Percentiles rank a stretch among this genome's conserved stretches.
These are phyloP conservation scores for Aspergillus fumigatus DNA, from an alignment of 2,329 filamentous ascomycete species.

Conservation along the genomic window DNA sequence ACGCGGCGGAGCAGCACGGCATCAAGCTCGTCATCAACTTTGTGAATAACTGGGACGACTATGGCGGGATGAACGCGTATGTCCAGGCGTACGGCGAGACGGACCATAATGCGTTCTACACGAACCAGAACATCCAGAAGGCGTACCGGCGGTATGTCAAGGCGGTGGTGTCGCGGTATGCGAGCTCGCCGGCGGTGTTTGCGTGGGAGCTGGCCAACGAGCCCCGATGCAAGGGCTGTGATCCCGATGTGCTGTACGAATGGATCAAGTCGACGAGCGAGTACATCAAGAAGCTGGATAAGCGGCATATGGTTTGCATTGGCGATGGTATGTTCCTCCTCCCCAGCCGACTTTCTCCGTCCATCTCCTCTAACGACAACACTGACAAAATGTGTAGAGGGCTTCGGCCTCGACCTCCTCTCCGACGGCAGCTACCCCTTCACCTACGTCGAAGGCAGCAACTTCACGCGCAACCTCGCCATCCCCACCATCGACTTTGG, in stretches of 20 bases:
- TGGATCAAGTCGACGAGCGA: constrained; percentile 56
- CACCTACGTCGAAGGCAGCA: constrained; percentile 46
- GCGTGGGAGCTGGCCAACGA: constrained; percentile 68
- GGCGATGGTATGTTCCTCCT: constrained; percentile 51
- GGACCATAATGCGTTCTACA: constrained; percentile 54
- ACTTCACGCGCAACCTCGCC: constrained; percentile 50
- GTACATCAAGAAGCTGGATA: constrained; percentile 62
- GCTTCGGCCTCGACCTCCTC: constrained; percentile 45
- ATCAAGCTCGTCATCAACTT: constrained; percentile 56
- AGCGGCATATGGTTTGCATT: constrained; percentile 57
- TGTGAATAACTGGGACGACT: constrained; percentile 67
- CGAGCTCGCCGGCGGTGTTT: constrained; percentile 55
- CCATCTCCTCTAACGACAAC: too few relatives aligned
- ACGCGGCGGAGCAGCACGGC: constrained; percentile 54
- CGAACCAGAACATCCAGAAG: constrained; percentile 47
- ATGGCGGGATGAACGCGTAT: constrained; percentile 60
- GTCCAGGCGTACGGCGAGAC: constrained; percentile 50
- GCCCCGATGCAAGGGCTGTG: constrained; percentile 58
- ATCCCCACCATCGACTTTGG: constrained; percentile 54
- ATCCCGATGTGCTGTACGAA: constrained; percentile 52
- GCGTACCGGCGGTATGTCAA: constrained; percentile 62
- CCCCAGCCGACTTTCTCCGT: too few relatives aligned
- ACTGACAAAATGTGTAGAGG: constrained; percentile 40
- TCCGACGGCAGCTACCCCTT: constrained; percentile 54
- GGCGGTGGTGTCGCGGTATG: constrained; percentile 57